Evolutionary conservation across 2,329 filamentous ascomycete species (phyloP), one percentile per base, ranked within the genome.

Genomic region (Fusarium decemcellulare): DNA sequence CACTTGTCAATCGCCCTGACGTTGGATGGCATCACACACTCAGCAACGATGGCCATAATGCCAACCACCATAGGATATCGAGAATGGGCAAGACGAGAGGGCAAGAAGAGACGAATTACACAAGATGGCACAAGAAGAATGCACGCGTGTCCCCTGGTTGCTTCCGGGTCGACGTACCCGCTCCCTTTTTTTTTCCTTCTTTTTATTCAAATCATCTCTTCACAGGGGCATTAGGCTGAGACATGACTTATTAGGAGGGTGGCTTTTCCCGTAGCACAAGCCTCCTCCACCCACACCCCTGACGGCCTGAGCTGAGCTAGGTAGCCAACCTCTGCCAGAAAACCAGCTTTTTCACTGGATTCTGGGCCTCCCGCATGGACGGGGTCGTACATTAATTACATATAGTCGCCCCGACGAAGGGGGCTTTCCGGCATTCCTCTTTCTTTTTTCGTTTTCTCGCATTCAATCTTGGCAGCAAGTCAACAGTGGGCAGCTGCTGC

Each of bases 221-320:
- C 12, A 59, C 46, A 30, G 48, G 54, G 52, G 59, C 44, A 54
- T 51, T 52, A 56, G 67, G 63, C 69, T 76, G 75, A 78, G 76
- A 77, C 77, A 77, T 72, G 72, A 72, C 68, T 73, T 73, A 73
- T 72, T 63, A 72, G 65, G 61, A 65, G 56, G 55, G 55, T 30
- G 50, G 30, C 52, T 61, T 8, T 39, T 54, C 57, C 23, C 42
- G 59, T 63, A 36, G 63, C 54, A 47, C 61, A 60, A 50, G 65
- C 48, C 54, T 50, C 43, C 48, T 67, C 59, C 53, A 67, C 52
- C 29, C 63, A 67, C 67, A 56, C 71, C 66, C 61, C 55, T 67
- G 65, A 50, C 68, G 34, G 48, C 52, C 57, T 57, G 56, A 69
- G 47, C 61, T 64, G 60, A 68, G 56, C 68, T 58, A 69, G 30